Base-by-base conservation (phyloP, 345 rosid genomes). In the Linum usitatissimum region DNA sequence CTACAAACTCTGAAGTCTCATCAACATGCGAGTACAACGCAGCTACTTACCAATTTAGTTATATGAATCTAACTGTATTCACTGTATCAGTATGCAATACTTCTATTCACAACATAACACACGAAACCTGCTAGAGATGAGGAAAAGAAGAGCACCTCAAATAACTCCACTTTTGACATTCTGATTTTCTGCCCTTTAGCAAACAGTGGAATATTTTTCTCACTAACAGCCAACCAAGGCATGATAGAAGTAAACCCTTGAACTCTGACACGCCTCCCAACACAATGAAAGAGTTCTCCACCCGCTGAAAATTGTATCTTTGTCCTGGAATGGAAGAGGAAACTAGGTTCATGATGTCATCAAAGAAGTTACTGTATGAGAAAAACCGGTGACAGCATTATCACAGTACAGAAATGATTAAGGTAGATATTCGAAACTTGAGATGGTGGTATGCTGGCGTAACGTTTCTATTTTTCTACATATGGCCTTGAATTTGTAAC, bases 141-240 rank as follows among this genome's bases (percentile, higher is more conserved):
- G 3, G 6, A 18, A 17, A 53, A 21, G 62, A 51, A 57, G 30
- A 20, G 53, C 59, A 92, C 98, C 96, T 86, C 91, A 68, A 71
- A 71, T 51, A 91, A 75, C 76, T 88, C 95, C 69, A 91, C 90
- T 69, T 73, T 80, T 66, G 83, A 83, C 72, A 85, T 78, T 76
- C 82, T 82, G 68, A 91, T 81, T 72, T 78, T 88, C 73, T 88
- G 85, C 66, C 91, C 89, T 74, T 70, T 75, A 3, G 66, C 62
- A 69, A 88, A 85, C 59, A 63, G 79, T 55, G 98, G 98, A 63
- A 91, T 86, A 54, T 64, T 86, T 75, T 84, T 88, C 76, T 85
- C 96, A 59, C 71, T 84, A 62, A 86, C 76, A 57, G 85, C 87
- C 76, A 85, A 78, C 98, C 98, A 86, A 55, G 98, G 98, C 98